phyloP scores from a whole-genome alignment of 2,329 filamentous ascomycete species.

The Pleomassaria siparia region DNA sequence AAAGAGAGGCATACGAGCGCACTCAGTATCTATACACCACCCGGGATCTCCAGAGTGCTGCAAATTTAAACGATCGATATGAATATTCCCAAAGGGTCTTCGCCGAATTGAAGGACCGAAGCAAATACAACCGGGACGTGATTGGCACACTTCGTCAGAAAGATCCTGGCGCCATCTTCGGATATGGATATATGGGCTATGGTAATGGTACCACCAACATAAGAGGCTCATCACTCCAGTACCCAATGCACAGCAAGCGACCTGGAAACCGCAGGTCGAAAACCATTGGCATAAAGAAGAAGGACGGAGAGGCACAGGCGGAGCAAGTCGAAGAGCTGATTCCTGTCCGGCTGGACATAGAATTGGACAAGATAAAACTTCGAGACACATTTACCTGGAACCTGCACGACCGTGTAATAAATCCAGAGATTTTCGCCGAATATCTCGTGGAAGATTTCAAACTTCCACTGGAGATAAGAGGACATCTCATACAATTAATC shows the following conservation, averaged over 20 bases:
- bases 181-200: slow-evolving; percentile 80
- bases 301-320: slow-evolving; percentile 77
- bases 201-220: slow-evolving; percentile 82
- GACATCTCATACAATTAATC: slow-evolving; percentile 64
- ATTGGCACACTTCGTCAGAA: slow-evolving; percentile 62
- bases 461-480: slow-evolving; percentile 68
- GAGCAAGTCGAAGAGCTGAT: slow-evolving; percentile 91
- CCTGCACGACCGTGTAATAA: slow-evolving; percentile 82
- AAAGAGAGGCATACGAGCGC: slow-evolving; percentile 21
- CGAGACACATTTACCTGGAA: slow-evolving; percentile 99
- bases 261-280: slow-evolving; percentile 76
- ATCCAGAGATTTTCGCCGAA: slow-evolving; percentile 79
- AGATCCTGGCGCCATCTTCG: slow-evolving; percentile 63
- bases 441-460: slow-evolving; percentile 85
- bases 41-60: slow-evolving; percentile 63
- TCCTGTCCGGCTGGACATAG: slow-evolving; percentile 87
- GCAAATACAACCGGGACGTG: slow-evolving; percentile 30
- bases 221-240: slow-evolving; percentile 67
- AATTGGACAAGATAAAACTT: slow-evolving; percentile 92
- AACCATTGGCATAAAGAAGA: slow-evolving; percentile 71
- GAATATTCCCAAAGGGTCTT: slow-evolving; percentile 65
- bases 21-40: slow-evolving; percentile 59
- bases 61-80: slow-evolving; percentile 50
- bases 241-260: slow-evolving; percentile 74
- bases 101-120: slow-evolving; percentile 46